A percentile compares a stretch with the other conserved stretches of the same genome.
Conservation (phyloP, 2,329 filamentous ascomycete species). For the Botryosphaeria dothidea region DNA sequence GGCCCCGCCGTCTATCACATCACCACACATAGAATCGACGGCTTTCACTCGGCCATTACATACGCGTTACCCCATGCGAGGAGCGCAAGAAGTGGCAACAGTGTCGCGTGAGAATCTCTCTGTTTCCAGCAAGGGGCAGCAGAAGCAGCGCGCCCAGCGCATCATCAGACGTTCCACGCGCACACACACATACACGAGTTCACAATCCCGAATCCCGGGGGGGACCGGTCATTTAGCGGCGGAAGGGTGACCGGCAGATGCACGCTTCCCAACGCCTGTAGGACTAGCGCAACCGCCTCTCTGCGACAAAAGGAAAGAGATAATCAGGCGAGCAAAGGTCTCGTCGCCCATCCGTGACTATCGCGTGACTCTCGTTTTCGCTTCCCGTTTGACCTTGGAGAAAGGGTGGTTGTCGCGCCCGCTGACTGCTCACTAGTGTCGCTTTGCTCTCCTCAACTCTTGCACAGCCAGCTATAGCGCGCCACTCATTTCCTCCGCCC, state of each 20-base stretch:
- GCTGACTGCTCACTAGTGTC: too few species aligned
- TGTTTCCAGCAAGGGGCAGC: too few species aligned
- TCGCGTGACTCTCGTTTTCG: not conserved
- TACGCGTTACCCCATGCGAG: not conserved
- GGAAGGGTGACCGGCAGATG: not conserved
- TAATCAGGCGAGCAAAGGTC: not conserved
- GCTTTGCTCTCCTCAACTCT: too few species aligned
- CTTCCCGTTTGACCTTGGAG: not conserved
- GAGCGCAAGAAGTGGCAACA: constrained; percentile 10
- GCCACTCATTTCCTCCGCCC: too few species aligned
- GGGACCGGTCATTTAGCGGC: not conserved
- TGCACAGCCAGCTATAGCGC: too few species aligned
- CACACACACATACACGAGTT: not conserved
- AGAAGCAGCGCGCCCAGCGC: not conserved
- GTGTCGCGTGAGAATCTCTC: constrained; percentile 7
- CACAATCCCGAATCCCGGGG: not conserved
- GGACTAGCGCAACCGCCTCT: not conserved
- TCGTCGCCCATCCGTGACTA: too few species aligned
- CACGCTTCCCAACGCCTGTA: not conserved
- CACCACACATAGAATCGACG: not conserved
- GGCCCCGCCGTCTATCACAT: not conserved
- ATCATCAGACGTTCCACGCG: not conserved
- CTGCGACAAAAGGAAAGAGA: not conserved
- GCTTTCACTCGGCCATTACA: not conserved
- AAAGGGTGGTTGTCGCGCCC: too few species aligned